phyloP scores from a whole-genome alignment of 768 basidiomycete species.

The Podaxis sp. region DNA sequence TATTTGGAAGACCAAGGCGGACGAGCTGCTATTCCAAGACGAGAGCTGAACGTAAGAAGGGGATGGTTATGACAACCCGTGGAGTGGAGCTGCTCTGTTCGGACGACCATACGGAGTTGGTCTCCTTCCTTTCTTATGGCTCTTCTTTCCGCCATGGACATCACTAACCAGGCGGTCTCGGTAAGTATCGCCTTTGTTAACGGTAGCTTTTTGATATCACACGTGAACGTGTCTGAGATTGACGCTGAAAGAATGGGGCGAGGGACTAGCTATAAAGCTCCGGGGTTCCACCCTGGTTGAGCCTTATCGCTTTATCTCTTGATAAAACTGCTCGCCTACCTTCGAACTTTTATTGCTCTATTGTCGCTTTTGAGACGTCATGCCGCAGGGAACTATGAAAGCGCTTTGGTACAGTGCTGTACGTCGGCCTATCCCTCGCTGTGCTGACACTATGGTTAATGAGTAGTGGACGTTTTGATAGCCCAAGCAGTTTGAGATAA shows the following conservation, averaged over 20 bases:
- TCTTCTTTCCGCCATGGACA: not conserved
- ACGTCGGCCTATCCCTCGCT: not conserved
- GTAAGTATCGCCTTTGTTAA: not conserved
- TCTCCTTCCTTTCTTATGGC: not conserved
- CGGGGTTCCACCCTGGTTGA: not conserved
- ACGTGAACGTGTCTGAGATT: not conserved
- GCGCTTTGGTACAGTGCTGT: slow-evolving; percentile 20
- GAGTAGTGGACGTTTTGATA: slow-evolving; percentile 17
- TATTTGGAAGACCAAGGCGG: not conserved
- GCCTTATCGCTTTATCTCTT: not conserved
- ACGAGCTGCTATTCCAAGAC: not conserved
- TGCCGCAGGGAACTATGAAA: slow-evolving; percentile 17
- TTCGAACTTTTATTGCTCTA: not conserved
- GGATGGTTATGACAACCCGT: not conserved
- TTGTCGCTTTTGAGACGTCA: not conserved
- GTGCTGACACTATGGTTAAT: not conserved
- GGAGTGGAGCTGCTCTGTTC: not conserved
- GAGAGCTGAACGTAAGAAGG: not conserved
- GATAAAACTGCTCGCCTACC: not conserved
- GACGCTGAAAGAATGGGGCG: not conserved
- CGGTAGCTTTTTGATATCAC: not conserved
- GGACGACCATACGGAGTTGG: not conserved
- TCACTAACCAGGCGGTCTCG: not conserved
- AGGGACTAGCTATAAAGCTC: not conserved
- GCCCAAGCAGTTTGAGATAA: slow-evolving; percentile 54